These are phyloP conservation scores for Arthrobotrys iridis DNA, from an alignment of 2,329 filamentous ascomycete genomes.

Conservation along the genomic window DNA sequence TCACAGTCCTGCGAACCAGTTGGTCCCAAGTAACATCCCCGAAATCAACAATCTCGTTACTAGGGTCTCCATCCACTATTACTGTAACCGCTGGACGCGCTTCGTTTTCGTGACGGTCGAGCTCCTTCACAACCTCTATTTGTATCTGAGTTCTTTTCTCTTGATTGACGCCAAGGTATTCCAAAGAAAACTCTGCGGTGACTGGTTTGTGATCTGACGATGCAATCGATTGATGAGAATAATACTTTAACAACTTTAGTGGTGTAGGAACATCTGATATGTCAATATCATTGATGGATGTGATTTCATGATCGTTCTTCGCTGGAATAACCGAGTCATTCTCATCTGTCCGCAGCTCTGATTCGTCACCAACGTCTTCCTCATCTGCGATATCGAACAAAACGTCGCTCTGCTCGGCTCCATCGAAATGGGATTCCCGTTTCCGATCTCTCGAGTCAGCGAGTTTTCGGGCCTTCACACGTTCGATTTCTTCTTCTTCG, in stretches of 20 bases:
- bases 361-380: conserved; percentile 67
- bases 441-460: conserved; percentile 33
- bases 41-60: conserved; percentile 76
- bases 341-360: conserved; percentile 64
- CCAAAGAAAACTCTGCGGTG: conserved; percentile 80
- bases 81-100: conserved; percentile 82
- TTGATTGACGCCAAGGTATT: conserved; percentile 86
- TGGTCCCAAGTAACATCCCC: conserved; percentile 77
- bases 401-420: conserved; percentile 50
- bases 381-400: conserved; percentile 60
- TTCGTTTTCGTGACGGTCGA: conserved; percentile 93
- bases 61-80: conserved; percentile 69
- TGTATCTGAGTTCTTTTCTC: conserved; percentile 85
- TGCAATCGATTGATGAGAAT: conserved; percentile 85
- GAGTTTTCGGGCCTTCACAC: conserved; percentile 55
- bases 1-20: conserved; percentile 74
- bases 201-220: conserved; percentile 97
- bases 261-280: conserved; percentile 37
- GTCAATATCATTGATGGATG: conserved; percentile 51
- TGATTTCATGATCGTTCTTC: conserved; percentile 38
- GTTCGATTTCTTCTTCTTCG: conserved; percentile 58
- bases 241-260: conserved; percentile 67
- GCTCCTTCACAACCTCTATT: conserved; percentile 76
- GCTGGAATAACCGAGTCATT: background rate
- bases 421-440: conserved; percentile 35